Evolutionary conservation across 768 basidiomycete species (phyloP), one percentile per base, ranked within the genome.

Genomic region (Baorangia bicolor): DNA sequence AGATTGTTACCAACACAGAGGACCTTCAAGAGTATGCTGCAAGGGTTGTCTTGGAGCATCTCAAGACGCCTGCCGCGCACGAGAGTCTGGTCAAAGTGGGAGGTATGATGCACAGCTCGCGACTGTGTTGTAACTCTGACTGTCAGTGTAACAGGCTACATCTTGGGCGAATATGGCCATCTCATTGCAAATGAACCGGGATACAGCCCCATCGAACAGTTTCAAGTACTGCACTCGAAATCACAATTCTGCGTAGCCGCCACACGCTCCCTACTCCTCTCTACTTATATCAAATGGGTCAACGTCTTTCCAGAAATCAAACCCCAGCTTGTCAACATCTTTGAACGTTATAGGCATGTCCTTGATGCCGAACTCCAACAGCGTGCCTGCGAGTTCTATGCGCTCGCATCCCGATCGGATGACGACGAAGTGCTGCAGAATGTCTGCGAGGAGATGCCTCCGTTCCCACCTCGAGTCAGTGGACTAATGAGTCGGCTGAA

Each of bases 241-340:
- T 95, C 94, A 14, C 94, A 96, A 69, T 91, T 93, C 68, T 97
- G 95, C 68, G 82, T 90, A 35, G 94, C 95, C 5, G 77, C 94
- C 30, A 98, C 97, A 9, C 85, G 96, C 33, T 89, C 95, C 0
- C 79, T 99, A 30, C 83, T 99, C 27, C 79, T 99, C 34, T 96
- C 97, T 12, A 98, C 97, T 1, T 99, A 99, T 70, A 88, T 98
- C 77, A 99, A 99, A 82, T 98, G 96, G 96, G 94, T 97, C 60
- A 99, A 99, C 69, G 92, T 99, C 53, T 99, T 98, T 73, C 97
- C 97, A 20, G 97, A 99, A 72, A 97, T 99, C 75, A 97, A 95
- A 64, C 82, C 87, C 8, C 94, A 98, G 62, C 83, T 99, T 28
- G 65, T 98, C 69, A 90, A 88, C 70, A 93, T 98, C 64, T 97